Conservation (phyloP, 2,329 filamentous ascomycete genomes). For the Trichoderma sp. region DNA sequence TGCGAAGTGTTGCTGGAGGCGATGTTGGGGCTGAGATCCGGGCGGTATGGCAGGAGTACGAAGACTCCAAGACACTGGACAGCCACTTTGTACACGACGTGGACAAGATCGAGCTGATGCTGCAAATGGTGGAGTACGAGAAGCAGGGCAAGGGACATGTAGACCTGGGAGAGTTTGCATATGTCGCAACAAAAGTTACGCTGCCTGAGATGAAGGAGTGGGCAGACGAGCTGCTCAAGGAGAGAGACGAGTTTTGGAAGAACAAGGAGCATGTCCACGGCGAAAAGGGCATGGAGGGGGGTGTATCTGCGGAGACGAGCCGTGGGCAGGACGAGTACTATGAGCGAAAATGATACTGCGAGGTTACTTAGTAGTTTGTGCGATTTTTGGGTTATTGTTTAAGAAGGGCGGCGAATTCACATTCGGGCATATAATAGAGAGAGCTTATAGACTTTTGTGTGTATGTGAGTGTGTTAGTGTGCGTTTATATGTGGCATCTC, state of each 20-base stretch:
- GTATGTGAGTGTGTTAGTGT: neutral
- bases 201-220: constrained; percentile 78
- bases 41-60: constrained; percentile 91
- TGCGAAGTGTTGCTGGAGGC: constrained; percentile 74
- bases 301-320: constrained; percentile 37
- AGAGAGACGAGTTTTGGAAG: constrained; percentile 73
- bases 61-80: constrained; percentile 80
- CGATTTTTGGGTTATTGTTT: neutral
- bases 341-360: constrained; percentile 26
- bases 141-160: constrained; percentile 61
- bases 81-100: constrained; percentile 92
- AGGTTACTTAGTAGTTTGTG: neutral
- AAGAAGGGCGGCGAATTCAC: neutral
- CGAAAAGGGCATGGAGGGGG: constrained; percentile 41
- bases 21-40: constrained; percentile 67
- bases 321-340: constrained; percentile 53
- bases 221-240: constrained; percentile 72
- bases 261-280: constrained; percentile 47
- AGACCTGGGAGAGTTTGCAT: constrained; percentile 83
- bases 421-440: neutral
- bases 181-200: constrained; percentile 70
- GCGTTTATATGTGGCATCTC: neutral
- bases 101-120: constrained; percentile 91
- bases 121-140: constrained; percentile 98
- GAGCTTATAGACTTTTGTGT: constrained; percentile 7